Conservation (phyloP, 345 rosid genomes). For the Anacardium occidentale region DNA sequence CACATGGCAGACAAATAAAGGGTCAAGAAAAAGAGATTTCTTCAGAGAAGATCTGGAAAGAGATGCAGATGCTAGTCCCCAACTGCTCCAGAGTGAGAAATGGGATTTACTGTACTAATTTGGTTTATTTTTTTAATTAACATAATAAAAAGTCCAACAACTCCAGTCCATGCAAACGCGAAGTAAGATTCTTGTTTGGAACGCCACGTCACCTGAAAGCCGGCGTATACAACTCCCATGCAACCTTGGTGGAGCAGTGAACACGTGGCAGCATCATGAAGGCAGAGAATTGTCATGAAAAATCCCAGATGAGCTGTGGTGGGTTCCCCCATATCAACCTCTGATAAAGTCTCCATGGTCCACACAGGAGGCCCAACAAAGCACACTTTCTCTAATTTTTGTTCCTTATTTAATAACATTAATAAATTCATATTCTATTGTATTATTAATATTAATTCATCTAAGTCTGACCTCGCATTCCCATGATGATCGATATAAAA, state of each 20-base stretch:
- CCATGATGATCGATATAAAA: too few relatives aligned
- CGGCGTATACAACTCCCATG: conserved; percentile 51
- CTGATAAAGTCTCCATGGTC: too few relatives aligned
- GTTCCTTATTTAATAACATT: too few relatives aligned
- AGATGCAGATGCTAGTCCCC: background rate
- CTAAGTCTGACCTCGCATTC: too few relatives aligned
- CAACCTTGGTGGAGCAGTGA: conserved; percentile 11
- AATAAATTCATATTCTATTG: too few relatives aligned
- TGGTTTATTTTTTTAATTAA: background rate
- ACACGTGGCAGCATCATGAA: background rate
- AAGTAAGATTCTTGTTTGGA: conserved; percentile 37
- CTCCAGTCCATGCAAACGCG: conserved; percentile 24
- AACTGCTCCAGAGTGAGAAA: conserved; percentile 39
- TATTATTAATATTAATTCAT: too few relatives aligned
- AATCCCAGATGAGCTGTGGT: background rate
- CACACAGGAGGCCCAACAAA: too few relatives aligned
- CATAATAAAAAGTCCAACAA: conserved; percentile 19
- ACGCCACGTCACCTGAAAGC: conserved; percentile 63
- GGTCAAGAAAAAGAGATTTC: background rate
- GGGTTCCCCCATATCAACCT: background rate
- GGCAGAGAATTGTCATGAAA: background rate
- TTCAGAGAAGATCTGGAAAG: background rate
- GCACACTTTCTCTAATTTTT: too few relatives aligned
- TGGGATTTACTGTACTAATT: conserved; percentile 10
- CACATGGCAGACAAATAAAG: conserved; percentile 39